Evolutionary conservation across 1,284 basidiomycete species (phyloP).

Genomic region (Cutaneotrichosporon sp.): DNA sequence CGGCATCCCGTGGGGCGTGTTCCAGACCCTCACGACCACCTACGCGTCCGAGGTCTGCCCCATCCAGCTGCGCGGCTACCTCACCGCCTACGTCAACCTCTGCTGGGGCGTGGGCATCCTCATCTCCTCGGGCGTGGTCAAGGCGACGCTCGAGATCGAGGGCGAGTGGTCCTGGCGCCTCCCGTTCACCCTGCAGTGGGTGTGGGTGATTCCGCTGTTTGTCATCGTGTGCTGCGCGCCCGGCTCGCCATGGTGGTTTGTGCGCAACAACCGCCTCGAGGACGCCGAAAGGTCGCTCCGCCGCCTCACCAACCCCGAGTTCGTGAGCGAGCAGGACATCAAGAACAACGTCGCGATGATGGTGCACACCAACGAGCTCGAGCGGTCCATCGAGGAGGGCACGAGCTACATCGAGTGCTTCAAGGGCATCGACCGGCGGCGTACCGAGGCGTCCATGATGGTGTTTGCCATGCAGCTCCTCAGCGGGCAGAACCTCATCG

Average conservation of each 20-base stretch:
- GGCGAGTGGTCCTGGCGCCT: slow-evolving; percentile 44
- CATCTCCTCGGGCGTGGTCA: slow-evolving; percentile 54
- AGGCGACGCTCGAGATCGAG: slow-evolving; percentile 40
- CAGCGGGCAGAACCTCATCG: slow-evolving; percentile 22
- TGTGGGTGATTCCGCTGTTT: slow-evolving; percentile 47
- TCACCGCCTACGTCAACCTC: slow-evolving; percentile 54
- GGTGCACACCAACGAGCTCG: slow-evolving; percentile 41
- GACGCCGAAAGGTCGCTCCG: slow-evolving; percentile 36
- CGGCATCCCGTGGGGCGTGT: slow-evolving; percentile 38
- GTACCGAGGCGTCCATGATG: slow-evolving; percentile 29
- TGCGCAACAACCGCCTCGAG: slow-evolving; percentile 38
- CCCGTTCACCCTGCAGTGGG: slow-evolving; percentile 41
- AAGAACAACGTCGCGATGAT: slow-evolving; percentile 39
- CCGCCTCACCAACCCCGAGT: slow-evolving; percentile 28
- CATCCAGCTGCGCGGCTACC: slow-evolving; percentile 46
- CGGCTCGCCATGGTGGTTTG: slow-evolving; percentile 42
- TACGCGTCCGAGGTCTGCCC: slow-evolving; percentile 56
- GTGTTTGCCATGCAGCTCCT: slow-evolving; percentile 25
- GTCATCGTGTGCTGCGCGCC: slow-evolving; percentile 40
- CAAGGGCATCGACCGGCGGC: slow-evolving; percentile 29
- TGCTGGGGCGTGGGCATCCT: slow-evolving; percentile 48
- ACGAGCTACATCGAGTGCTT: slow-evolving; percentile 34
- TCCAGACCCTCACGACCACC: slow-evolving; percentile 23
- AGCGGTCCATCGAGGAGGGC: slow-evolving; percentile 26
- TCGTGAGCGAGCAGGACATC: slow-evolving; percentile 29